These are phyloP conservation scores for Pelargonium australe DNA, from an alignment of 441 rosid species.

Conservation along the genomic window DNA sequence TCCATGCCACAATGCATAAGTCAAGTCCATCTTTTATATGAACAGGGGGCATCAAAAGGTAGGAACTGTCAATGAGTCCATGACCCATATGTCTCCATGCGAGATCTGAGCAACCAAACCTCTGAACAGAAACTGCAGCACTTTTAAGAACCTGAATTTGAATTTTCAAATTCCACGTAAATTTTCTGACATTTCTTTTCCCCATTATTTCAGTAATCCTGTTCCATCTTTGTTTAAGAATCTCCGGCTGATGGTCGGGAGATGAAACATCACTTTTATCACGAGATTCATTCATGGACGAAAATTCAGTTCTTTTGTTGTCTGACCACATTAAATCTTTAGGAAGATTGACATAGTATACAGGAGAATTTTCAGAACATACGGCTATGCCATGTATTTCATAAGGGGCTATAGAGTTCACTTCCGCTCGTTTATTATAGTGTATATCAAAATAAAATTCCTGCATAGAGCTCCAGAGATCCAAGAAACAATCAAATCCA, in stretches of 20 bases:
- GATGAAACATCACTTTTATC: slow-evolving; percentile 30
- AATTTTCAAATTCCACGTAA: slow-evolving; percentile 89
- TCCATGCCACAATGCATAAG: slow-evolving; percentile 75
- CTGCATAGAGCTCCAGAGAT: slow-evolving; percentile 53
- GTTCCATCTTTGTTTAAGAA: slow-evolving; percentile 63
- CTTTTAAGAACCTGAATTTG: slow-evolving; percentile 81
- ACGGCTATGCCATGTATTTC: slow-evolving; percentile 89
- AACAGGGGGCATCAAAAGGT: slow-evolving; percentile 46
- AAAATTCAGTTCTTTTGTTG: slow-evolving; percentile 32
- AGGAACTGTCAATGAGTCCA: slow-evolving; percentile 50
- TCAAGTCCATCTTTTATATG: slow-evolving; percentile 59
- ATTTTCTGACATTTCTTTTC: slow-evolving; percentile 55
- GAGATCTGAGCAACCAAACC: slow-evolving; percentile 42
- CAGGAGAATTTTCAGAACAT: slow-evolving; percentile 87
- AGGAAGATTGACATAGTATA: slow-evolving; percentile 71
- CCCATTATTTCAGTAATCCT: slow-evolving; percentile 70
- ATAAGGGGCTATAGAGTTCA: slow-evolving; percentile 40
- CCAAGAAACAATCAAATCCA: slow-evolving; percentile 88
- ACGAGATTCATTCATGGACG: slow-evolving; percentile 28
- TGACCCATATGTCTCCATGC: slow-evolving; percentile 36
- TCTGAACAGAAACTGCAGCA: slow-evolving; percentile 66
- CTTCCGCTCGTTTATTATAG: slow-evolving; percentile 50
- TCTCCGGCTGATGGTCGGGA: slow-evolving; percentile 40
- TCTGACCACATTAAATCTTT: slow-evolving; percentile 59
- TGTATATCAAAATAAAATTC: slow-evolving; percentile 90